Conservation (phyloP, 148 eudicot species). For the Nepenthes gracilis region DNA sequence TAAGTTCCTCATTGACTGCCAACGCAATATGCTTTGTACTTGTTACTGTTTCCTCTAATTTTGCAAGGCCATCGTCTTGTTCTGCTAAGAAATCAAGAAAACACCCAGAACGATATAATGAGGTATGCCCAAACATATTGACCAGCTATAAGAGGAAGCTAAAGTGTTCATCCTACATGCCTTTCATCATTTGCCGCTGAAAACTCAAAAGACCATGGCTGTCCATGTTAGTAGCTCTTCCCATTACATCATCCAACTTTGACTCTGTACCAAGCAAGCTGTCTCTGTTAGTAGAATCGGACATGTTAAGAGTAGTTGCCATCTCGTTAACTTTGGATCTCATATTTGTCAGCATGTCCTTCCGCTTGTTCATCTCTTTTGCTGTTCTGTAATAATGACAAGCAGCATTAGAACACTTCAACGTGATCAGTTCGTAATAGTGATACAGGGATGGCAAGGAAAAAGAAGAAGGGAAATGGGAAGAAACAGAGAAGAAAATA, state of each 20-base stretch:
- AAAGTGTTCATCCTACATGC: background rate
- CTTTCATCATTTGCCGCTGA: constrained; percentile 40
- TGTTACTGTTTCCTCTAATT: constrained; percentile 31
- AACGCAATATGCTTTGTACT: constrained; percentile 41
- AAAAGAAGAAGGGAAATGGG: too few species aligned
- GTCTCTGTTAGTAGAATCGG: constrained; percentile 26
- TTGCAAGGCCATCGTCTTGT: constrained; percentile 39
- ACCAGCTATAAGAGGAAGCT: background rate
- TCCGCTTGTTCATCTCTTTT: constrained; percentile 36
- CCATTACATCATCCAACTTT: constrained; percentile 29
- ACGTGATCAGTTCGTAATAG: background rate
- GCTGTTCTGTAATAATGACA: constrained; percentile 17
- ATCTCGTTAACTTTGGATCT: constrained; percentile 29
- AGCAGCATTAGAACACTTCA: constrained; percentile 2
- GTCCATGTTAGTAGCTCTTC: constrained; percentile 36
- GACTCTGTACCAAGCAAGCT: constrained; percentile 31
- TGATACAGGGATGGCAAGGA: background rate
- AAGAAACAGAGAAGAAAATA: too few species aligned
- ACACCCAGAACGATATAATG: background rate
- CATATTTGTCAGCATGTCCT: constrained; percentile 27
- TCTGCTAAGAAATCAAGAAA: constrained; percentile 10
- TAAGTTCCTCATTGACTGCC: constrained; percentile 38
- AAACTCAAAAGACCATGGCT: constrained; percentile 30
- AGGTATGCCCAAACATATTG: too few species aligned
- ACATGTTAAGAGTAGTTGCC: constrained; percentile 26